Base-by-base conservation (phyloP, 192 early-diverging fungal species). In the Chytriomyces hyalinus region DNA sequence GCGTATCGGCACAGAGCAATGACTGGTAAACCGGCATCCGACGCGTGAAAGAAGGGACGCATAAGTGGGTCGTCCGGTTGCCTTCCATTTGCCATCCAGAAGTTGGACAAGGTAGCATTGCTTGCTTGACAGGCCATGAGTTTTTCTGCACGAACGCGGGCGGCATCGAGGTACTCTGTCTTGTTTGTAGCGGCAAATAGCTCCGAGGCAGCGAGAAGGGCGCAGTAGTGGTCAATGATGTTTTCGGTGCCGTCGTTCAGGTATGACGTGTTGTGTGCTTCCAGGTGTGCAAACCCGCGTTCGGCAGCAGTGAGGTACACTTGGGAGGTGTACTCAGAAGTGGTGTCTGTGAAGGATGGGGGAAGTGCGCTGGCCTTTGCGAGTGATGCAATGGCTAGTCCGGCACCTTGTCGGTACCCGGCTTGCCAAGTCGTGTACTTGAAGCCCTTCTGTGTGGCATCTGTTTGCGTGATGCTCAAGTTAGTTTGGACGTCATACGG, bases 211-310 rank as follows among this genome's bases (percentile, higher is more conserved):
- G 71, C 71, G 7, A 73, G 59, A 8, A 73, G 71, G 3, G 71
- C 71, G 53, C 59, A 61, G 60, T 73, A 73, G 60, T 73, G 60
- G 26, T 73, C 71, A 48, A 73, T 73, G 24, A 73, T 73, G 71
- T 73, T 73, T 73, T 73, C 71, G 43, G 20, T 64, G 9, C 44
- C 44, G 43, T 73, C 47, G 44, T 73, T 64, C 2, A 61, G 26
- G 71, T 73, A 73, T 6, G 8, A n/a, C 15, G n/a, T 26, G 61
- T 73, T 73, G 53, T 62, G 57, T 11, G 15, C 15, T 49, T 73
- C 71, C 9, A 73, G 60, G 61, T 73, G 71, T 36, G 43, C n/a
- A 57, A 73, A 73, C 11, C 71, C 71, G 15, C 10, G 6, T 48
- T 73, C 71, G 43, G 71, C 71, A 48, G 71, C 71, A 46, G 57